phyloP scores from a whole-genome alignment of 2,329 filamentous ascomycete genomes.

The Peltaster fructicola region DNA sequence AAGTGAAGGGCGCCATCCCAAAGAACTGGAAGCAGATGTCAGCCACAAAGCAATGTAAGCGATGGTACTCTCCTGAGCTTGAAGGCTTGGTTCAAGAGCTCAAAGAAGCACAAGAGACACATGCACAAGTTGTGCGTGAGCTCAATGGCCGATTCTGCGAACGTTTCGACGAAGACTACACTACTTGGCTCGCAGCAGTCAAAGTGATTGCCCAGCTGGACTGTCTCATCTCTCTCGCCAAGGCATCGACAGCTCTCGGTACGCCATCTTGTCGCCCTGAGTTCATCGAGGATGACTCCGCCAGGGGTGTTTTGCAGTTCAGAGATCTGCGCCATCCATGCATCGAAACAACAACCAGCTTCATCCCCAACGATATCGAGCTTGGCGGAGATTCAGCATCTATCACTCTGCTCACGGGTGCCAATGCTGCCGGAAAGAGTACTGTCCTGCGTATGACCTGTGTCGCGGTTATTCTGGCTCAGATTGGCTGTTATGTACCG shows the following conservation, averaged over 20 bases:
- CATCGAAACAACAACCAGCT: conserved; percentile 76
- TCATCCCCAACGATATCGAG: conserved; percentile 87
- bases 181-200: conserved; percentile 73
- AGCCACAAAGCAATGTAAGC: conserved; percentile 72
- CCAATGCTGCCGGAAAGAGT: conserved; percentile 94
- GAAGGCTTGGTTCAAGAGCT: conserved; percentile 67
- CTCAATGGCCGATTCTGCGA: conserved; percentile 68
- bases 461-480: conserved; percentile 90
- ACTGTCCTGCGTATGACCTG: conserved; percentile 95
- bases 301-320: conserved; percentile 73
- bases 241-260: conserved; percentile 67
- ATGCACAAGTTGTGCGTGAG: conserved; percentile 77
- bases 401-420: conserved; percentile 82
- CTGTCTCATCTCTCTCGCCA: conserved; percentile 83
- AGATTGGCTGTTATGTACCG: conserved; percentile 85
- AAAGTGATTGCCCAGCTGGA: conserved; percentile 83
- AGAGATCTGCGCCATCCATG: conserved; percentile 86
- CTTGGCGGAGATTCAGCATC: conserved; percentile 68
- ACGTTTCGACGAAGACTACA: conserved; percentile 76
- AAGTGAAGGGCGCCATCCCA: conserved; percentile 58
- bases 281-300: conserved; percentile 61
- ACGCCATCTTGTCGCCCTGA: conserved; percentile 72
- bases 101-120: conserved; percentile 86
- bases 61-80: conserved; percentile 81
- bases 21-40: conserved; percentile 93